A percentile compares a stretch with the other conserved stretches of the same genome.
phyloP scores from a whole-genome alignment of 371 early-diverging fungal species.

The Chytridium lagenaria region DNA sequence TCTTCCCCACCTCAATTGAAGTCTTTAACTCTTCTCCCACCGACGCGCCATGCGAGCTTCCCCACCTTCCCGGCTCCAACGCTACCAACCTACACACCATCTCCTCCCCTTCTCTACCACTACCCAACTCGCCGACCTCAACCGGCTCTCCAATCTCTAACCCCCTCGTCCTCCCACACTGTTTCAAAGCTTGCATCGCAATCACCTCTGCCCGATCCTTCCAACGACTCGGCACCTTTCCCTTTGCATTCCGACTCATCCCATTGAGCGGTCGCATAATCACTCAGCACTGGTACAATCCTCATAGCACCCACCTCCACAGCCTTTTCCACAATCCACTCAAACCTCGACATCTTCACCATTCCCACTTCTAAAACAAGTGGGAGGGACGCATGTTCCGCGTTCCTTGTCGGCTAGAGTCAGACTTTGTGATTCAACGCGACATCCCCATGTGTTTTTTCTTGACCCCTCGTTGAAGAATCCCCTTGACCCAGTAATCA shows the following conservation, averaged over 20 bases:
- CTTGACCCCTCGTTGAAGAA: not conserved
- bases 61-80: not conserved
- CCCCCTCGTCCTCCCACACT: not conserved
- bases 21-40: no score
- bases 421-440: not conserved
- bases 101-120: no score
- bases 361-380: not conserved
- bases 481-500: not conserved
- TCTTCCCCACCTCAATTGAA: no score
- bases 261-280: not conserved
- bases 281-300: not conserved
- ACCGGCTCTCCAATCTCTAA: not conserved
- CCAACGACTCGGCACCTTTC: not conserved
- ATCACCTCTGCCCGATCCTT: not conserved
- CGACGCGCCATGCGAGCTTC: no score
- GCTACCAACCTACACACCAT: not conserved
- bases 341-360: not conserved
- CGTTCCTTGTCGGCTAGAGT: not conserved
- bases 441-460: not conserved
- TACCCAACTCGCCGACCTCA: not conserved
- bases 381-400: not conserved
- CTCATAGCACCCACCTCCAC: not conserved
- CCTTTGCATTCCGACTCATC: not conserved
- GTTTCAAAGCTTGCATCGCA: not conserved
- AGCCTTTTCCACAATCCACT: constrained; percentile 6